Conservation (phyloP, 805 yeast species). For the Metschnikowia orientalis region DNA sequence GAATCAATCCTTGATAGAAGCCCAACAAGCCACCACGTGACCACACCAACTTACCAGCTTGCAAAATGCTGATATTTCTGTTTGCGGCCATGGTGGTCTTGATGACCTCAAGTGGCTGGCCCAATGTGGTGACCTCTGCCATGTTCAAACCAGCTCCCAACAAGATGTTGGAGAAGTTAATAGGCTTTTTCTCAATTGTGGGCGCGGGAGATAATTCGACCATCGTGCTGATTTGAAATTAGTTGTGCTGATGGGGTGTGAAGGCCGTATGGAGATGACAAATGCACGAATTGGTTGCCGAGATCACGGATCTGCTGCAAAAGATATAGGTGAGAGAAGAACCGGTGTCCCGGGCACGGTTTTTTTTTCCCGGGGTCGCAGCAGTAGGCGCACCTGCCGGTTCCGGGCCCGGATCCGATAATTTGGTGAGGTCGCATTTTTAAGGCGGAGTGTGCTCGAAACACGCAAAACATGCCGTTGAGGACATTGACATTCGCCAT, state of each 20-base stretch:
- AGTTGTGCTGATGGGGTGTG: too few species aligned
- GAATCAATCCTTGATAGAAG: conserved; percentile 94
- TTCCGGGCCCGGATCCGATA: too few species aligned
- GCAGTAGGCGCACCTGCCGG: too few species aligned
- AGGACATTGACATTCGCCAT: too few species aligned
- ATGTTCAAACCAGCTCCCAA: conserved; percentile 91
- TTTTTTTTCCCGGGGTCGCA: too few species aligned
- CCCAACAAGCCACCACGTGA: conserved; percentile 90
- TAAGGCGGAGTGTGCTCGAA: too few species aligned
- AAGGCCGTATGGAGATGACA: not conserved
- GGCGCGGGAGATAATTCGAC: conserved; percentile 7
- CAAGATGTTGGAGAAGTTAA: conserved; percentile 82
- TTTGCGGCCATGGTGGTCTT: conserved; percentile 99
- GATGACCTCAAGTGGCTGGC: conserved; percentile 94
- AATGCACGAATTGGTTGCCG: not conserved
- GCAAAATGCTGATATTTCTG: conserved; percentile 61
- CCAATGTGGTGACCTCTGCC: conserved; percentile 81
- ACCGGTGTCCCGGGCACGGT: too few species aligned
- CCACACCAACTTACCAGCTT: conserved; percentile 76
- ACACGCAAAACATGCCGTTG: too few species aligned
- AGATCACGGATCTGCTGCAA: too few species aligned
- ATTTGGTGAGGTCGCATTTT: too few species aligned
- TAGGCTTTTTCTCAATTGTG: conserved; percentile 71
- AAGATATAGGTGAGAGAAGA: too few species aligned
- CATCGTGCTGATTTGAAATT: conserved; percentile 1